Percentiles rank a stretch among this genome's conserved stretches.
phyloP scores from a whole-genome alignment of 2,329 filamentous ascomycete genomes.

The Phialophora tarda region DNA sequence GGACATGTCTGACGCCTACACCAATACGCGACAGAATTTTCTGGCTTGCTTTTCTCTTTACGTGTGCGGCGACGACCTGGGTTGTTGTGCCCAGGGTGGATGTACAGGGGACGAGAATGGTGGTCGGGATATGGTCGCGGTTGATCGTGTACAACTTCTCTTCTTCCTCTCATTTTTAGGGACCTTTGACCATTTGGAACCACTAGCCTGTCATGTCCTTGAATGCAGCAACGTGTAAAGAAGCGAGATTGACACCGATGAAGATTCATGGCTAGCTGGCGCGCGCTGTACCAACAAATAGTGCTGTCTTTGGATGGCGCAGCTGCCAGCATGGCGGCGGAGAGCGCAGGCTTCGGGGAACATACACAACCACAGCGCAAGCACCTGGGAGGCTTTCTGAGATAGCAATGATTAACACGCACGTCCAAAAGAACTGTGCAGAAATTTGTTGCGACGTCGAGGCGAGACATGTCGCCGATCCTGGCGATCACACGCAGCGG shows the following conservation, averaged over 20 bases:
- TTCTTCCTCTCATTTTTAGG: constrained; percentile 25
- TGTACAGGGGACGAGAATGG: neutral
- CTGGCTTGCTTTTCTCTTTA: constrained; percentile 9
- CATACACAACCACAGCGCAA: constrained; percentile 21
- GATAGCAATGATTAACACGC: constrained; percentile 21
- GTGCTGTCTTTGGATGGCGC: neutral
- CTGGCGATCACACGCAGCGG: constrained; percentile 12
- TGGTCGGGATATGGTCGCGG: neutral
- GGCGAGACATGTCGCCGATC: constrained; percentile 24
- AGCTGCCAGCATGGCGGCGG: constrained; percentile 1
- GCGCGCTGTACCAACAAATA: constrained; percentile 10
- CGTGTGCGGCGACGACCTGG: neutral
- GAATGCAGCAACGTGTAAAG: constrained; percentile 20
- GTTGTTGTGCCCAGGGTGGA: neutral
- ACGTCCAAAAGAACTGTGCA: constrained; percentile 24
- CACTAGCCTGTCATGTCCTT: constrained; percentile 14
- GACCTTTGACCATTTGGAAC: constrained; percentile 11
- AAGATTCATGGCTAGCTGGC: constrained; percentile 16
- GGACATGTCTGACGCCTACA: constrained; percentile 11
- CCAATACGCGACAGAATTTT: constrained; percentile 17
- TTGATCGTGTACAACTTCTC: constrained; percentile 27
- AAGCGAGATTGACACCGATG: constrained; percentile 16
- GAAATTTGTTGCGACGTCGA: constrained; percentile 14
- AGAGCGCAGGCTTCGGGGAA: constrained; percentile 4
- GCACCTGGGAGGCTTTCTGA: constrained; percentile 22